phyloP scores from a whole-genome alignment of 2,329 filamentous ascomycete species.

The Neopestalotiopsis rosae region DNA sequence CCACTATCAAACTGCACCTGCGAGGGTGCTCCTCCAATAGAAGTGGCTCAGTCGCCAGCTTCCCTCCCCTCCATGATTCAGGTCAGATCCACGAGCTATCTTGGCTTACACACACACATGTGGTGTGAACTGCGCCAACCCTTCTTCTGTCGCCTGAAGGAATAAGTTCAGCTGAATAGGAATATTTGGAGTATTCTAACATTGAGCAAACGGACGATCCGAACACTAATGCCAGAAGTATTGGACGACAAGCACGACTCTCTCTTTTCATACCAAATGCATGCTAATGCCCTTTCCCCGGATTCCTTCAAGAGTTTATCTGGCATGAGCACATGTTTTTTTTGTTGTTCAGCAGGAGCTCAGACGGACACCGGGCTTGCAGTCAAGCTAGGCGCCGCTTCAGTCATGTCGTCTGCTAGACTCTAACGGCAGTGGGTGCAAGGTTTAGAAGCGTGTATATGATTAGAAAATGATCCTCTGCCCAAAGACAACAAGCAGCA shows the following conservation, averaged over 20 bases:
- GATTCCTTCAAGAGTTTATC: neutral
- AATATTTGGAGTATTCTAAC: neutral
- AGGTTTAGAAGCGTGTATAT: neutral
- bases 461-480: neutral
- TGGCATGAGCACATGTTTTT: neutral
- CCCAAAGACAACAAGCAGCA: no score
- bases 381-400: neutral
- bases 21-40: neutral
- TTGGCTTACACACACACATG: neutral
- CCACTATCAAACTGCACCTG: neutral
- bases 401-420: neutral
- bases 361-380: neutral
- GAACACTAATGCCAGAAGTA: no score
- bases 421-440: neutral
- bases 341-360: neutral
- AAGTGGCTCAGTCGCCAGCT: neutral
- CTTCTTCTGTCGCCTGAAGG: no score
- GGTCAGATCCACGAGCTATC: neutral
- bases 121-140: no score
- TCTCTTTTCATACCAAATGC: neutral
- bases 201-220: no score
- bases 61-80: neutral
- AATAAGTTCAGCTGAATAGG: neutral
- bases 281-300: conserved; percentile 6
- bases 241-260: neutral